These are phyloP conservation scores for Suhomyces panamericanus DNA, from an alignment of 1,139 yeast genomes.

Conservation along the genomic window DNA sequence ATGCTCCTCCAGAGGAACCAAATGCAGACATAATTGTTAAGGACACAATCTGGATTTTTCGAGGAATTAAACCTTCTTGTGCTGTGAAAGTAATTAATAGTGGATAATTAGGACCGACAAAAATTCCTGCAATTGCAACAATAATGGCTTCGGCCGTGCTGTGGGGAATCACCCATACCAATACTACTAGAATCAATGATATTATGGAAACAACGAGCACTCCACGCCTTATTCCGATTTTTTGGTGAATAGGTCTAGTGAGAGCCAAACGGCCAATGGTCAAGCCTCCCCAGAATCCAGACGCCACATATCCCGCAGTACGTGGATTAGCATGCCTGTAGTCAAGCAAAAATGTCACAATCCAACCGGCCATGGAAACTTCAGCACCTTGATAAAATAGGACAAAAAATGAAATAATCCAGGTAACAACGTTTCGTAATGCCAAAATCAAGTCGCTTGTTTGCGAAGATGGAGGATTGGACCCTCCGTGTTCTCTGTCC, in stretches of 20 bases:
- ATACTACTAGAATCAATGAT: slow-evolving; percentile 35
- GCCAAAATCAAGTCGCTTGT: slow-evolving; percentile 27
- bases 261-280: slow-evolving; percentile 58
- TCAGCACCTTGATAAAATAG: slow-evolving; percentile 69
- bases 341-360: slow-evolving; percentile 59
- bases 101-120: slow-evolving; percentile 57
- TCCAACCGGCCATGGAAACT: slow-evolving; percentile 73
- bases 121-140: slow-evolving; percentile 48
- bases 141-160: slow-evolving; percentile 45
- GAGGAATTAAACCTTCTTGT: slow-evolving; percentile 41
- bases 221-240: slow-evolving; percentile 48
- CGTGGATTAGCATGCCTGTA: slow-evolving; percentile 49
- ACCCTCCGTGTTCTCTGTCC: background rate
- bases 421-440: slow-evolving; percentile 44
- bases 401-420: slow-evolving; percentile 54
- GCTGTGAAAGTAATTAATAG: slow-evolving; percentile 48
- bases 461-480: background rate
- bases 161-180: slow-evolving; percentile 49
- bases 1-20: slow-evolving; percentile 63
- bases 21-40: slow-evolving; percentile 57
- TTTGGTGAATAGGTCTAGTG: slow-evolving; percentile 39
- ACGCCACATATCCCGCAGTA: slow-evolving; percentile 59
- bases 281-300: slow-evolving; percentile 73
- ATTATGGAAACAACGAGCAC: slow-evolving; percentile 34
- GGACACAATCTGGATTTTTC: slow-evolving; percentile 53